Percentiles rank a stretch among this genome's conserved stretches.
phyloP scores from a whole-genome alignment of 495 filamentous ascomycete genomes.

The Podospora appendiculata region DNA sequence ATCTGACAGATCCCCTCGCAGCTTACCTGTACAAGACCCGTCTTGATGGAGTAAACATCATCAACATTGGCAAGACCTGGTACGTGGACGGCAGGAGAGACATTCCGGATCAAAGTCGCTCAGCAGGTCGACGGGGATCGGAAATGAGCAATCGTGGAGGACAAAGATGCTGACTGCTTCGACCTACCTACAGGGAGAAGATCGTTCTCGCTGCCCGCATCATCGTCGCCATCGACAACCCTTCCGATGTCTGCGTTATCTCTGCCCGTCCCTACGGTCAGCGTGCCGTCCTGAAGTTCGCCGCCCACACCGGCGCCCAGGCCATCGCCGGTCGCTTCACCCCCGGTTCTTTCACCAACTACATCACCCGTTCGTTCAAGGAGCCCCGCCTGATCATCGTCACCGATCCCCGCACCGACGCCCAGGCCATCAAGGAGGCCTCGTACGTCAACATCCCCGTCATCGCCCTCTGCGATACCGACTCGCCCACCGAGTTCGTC shows the following conservation, averaged over 20 bases:
- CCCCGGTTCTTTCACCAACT: slow-evolving; percentile 99
- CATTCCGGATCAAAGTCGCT: no score
- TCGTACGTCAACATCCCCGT: slow-evolving; percentile 99
- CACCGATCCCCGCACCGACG: slow-evolving; percentile 98
- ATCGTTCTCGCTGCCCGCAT: slow-evolving; percentile 96
- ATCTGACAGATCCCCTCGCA: slow-evolving; percentile 14
- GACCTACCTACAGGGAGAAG: slow-evolving; percentile 76
- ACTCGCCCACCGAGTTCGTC: slow-evolving; percentile 99
- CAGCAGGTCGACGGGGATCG: background rate
- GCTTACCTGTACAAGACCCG: slow-evolving; percentile 98
- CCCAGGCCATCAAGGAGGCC: slow-evolving; percentile 99
- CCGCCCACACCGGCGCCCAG: slow-evolving; percentile 90
- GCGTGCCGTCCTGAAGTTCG: slow-evolving; percentile 99
- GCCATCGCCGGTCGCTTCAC: slow-evolving; percentile 99
- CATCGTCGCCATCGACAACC: slow-evolving; percentile 98
- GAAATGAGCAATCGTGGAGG: background rate
- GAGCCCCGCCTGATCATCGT: slow-evolving; percentile 99
- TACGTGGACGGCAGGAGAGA: slow-evolving; percentile 36
- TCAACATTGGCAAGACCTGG: slow-evolving; percentile 99
- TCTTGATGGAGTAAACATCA: slow-evolving; percentile 92
- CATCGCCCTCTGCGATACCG: slow-evolving; percentile 96
- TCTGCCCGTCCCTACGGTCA: slow-evolving; percentile 98
- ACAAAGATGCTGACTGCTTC: background rate
- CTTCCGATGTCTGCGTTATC: slow-evolving; percentile 97
- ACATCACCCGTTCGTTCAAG: slow-evolving; percentile 99